Evolutionary conservation across 2,329 filamentous ascomycete genomes (phyloP).

Genomic region (Aspergillus ibericus): DNA sequence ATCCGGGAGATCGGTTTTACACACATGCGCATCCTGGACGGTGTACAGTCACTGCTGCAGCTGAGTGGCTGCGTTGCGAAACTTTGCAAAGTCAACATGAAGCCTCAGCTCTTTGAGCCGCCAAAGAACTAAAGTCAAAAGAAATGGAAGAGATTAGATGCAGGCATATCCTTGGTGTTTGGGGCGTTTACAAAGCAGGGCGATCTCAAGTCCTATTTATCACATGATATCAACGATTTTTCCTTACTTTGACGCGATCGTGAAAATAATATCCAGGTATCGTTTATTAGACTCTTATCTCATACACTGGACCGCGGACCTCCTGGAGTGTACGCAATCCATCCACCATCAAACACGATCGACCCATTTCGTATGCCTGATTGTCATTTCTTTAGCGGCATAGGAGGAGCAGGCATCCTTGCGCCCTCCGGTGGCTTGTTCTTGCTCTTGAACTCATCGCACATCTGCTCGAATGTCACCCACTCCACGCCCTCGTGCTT

Average conservation of each 20-base stretch:
- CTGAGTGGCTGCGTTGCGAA: slow-evolving; percentile 89
- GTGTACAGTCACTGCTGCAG: slow-evolving; percentile 91
- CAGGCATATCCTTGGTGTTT: slow-evolving; percentile 26
- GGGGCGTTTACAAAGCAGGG: slow-evolving; percentile 14
- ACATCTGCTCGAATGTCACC: slow-evolving; percentile 65
- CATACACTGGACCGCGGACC: background rate
- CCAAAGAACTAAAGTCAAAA: slow-evolving; percentile 31
- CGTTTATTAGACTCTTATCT: background rate
- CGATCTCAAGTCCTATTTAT: background rate
- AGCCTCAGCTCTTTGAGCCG: slow-evolving; percentile 72
- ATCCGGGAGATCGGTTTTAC: slow-evolving; percentile 99
- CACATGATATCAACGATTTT: background rate
- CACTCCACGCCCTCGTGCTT: slow-evolving; percentile 53
- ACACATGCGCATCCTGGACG: slow-evolving; percentile 98
- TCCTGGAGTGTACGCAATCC: background rate
- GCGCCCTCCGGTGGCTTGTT: slow-evolving; percentile 26
- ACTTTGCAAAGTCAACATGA: slow-evolving; percentile 95
- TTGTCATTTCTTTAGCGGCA: slow-evolving; percentile 6
- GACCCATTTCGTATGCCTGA: background rate
- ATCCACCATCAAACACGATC: background rate
- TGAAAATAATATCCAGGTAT: background rate
- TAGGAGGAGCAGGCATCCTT: slow-evolving; percentile 25
- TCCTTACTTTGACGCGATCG: background rate
- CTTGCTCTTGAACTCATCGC: slow-evolving; percentile 65
- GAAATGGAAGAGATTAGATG: slow-evolving; percentile 2